Evolutionary conservation across 2,329 filamentous ascomycete species (phyloP).

Genomic region (Eurotiales sp.): DNA sequence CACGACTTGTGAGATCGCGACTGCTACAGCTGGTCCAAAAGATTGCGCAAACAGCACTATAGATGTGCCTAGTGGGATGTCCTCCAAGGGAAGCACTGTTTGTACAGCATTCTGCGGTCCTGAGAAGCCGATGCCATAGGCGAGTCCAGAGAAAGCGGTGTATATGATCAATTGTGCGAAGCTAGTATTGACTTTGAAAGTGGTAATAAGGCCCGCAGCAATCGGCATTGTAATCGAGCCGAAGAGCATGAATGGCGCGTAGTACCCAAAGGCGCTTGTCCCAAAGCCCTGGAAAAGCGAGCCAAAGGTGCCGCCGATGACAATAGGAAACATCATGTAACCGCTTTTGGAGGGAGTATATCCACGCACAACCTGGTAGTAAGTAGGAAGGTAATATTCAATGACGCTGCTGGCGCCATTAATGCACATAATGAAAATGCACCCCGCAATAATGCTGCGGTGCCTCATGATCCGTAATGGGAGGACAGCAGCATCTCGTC

Average conservation of each 20-base stretch:
- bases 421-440: slow-evolving; percentile 9
- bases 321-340: slow-evolving; percentile 12
- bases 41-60: slow-evolving; percentile 31
- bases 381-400: slow-evolving; percentile 12
- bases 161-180: slow-evolving; percentile 26
- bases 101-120: slow-evolving; percentile 26
- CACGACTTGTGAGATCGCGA: slow-evolving; percentile 50
- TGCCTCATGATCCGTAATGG: slow-evolving; percentile 7
- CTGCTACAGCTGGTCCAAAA: slow-evolving; percentile 43
- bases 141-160: slow-evolving; percentile 26
- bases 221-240: slow-evolving; percentile 30
- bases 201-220: slow-evolving; percentile 33
- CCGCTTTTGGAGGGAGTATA: slow-evolving; percentile 5
- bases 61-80: slow-evolving; percentile 24
- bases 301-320: slow-evolving; percentile 6
- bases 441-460: slow-evolving; percentile 10
- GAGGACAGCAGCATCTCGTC: slow-evolving; percentile 5
- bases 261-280: slow-evolving; percentile 26
- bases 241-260: slow-evolving; percentile 34
- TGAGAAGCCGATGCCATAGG: slow-evolving; percentile 30
- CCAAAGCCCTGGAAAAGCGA: slow-evolving; percentile 8
- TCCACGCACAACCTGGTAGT: slow-evolving; percentile 10
- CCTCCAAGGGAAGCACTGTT: slow-evolving; percentile 20
- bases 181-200: slow-evolving; percentile 20
- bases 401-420: slow-evolving; percentile 8